A percentile compares a stretch with the other conserved stretches of the same genome.
Conservation (phyloP, 352 stramenopile genomes). For the Phytopythium oedochilum region DNA sequence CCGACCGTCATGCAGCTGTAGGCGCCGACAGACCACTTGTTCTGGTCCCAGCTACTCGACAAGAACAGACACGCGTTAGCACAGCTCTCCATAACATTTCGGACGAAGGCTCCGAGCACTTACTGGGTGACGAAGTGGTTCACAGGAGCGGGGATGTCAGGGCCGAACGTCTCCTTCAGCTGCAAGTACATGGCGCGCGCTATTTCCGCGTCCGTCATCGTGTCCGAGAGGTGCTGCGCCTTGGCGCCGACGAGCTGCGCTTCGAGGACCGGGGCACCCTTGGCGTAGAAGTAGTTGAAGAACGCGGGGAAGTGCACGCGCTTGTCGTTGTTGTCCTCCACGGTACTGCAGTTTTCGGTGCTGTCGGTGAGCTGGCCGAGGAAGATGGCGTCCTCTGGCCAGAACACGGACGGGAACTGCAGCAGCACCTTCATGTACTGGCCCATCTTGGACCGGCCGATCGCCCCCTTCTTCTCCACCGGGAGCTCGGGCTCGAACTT, state of each 20-base stretch:
- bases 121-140: slow-evolving; percentile 50
- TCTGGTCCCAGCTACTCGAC: slow-evolving; percentile 45
- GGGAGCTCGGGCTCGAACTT: slow-evolving; percentile 47
- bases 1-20: slow-evolving; percentile 70
- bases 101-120: not conserved
- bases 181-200: slow-evolving; percentile 35
- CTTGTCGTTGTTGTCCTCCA: slow-evolving; percentile 2
- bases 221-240: slow-evolving; percentile 30
- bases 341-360: not conserved
- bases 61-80: not conserved
- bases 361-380: slow-evolving; percentile 26
- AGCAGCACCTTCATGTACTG: slow-evolving; percentile 80
- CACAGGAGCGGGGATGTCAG: slow-evolving; percentile 26
- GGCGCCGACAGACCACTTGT: slow-evolving; percentile 44
- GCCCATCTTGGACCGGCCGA: slow-evolving; percentile 50
- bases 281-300: slow-evolving; percentile 56
- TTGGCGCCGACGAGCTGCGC: slow-evolving; percentile 42
- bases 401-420: slow-evolving; percentile 61
- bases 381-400: slow-evolving; percentile 39
- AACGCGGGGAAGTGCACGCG: slow-evolving; percentile 48
- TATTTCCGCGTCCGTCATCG: slow-evolving; percentile 38
- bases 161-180: slow-evolving; percentile 40
- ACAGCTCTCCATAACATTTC: slow-evolving; percentile 1
- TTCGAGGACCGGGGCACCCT: slow-evolving; percentile 50
- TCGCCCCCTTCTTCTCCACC: slow-evolving; percentile 28